Conservation (phyloP, 2,329 filamentous ascomycete species). For the Ascocoryne sarcoides region DNA sequence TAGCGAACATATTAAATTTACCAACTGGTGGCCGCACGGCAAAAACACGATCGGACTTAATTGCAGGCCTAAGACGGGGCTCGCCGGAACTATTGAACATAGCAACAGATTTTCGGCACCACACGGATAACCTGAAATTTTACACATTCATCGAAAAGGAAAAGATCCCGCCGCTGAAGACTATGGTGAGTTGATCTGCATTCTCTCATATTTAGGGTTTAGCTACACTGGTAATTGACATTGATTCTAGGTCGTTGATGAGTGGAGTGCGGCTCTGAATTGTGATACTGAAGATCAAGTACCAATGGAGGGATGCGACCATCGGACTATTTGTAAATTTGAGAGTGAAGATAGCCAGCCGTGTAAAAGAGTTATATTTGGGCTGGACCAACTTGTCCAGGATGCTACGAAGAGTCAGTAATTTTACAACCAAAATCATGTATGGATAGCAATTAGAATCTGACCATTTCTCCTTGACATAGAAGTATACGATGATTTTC, state of each 20-base stretch:
- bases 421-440: background rate
- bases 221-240: too few relatives aligned
- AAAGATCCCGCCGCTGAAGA: slow-evolving; percentile 1
- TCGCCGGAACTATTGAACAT: slow-evolving; percentile 9
- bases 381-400: slow-evolving; percentile 1
- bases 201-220: too few relatives aligned
- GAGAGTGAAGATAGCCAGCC: background rate
- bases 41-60: slow-evolving; percentile 6
- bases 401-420: slow-evolving; percentile 6
- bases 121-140: slow-evolving; percentile 9
- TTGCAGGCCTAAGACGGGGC: slow-evolving; percentile 5
- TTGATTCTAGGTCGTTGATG: slow-evolving; percentile 7
- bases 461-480: background rate
- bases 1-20: slow-evolving; percentile 3
- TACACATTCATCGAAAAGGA: slow-evolving; percentile 13
- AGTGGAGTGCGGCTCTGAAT: slow-evolving; percentile 3
- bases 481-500: slow-evolving; percentile 3
- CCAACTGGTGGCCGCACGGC: background rate
- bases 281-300: slow-evolving; percentile 1
- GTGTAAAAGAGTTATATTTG: background rate
- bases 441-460: background rate
- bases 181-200: background rate
- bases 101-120: slow-evolving; percentile 14
- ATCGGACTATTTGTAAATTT: slow-evolving; percentile 13
- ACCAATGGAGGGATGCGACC: slow-evolving; percentile 9